Base-by-base conservation (phyloP, 2,329 filamentous ascomycete species). In the Sporothrix globosa region DNA sequence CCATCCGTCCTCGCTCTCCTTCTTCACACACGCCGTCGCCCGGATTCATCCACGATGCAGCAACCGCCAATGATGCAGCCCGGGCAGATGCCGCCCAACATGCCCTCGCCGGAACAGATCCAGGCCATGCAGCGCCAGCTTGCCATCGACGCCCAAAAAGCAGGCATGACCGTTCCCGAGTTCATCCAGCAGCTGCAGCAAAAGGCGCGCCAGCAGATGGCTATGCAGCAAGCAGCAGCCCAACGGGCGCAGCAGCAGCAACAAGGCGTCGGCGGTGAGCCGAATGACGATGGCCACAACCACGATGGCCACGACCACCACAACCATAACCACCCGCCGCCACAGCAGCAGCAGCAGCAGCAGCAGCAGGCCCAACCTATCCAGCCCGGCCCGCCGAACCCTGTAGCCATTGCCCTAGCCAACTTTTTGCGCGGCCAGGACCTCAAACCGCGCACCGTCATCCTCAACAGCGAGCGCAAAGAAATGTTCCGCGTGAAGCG, bases 401-500 rank as follows among this genome's bases (percentile, higher is more conserved):
- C 95, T 52, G 89, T 93, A 77, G 94, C 93, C 24, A 82, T 98
- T 60, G 93, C 94, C 10, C 87, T 99, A 69, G 96, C 96, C 75
- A 91, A 92, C 77, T 99, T 97, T 82, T 83, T 99, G 72, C 89
- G 90, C 75, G 81, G 86, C 71, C 94, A 97, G 82, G 88, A 96
- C 72, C 83, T 99, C 74, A 99, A 99, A 86, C 86, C 88, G 21
- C 87, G 96, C 73, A 97, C 94, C 21, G 95, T 92, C 79, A 96
- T 99, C 74, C 87, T 98, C 74, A 94, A 97, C 75, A 96, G 96
- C 76, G 94, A 97, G 85, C 88, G 96, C 77, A 98, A 97, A 82
- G 95, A 99, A 75, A 96, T 99, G 92, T 98, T 99, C 82, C 91
- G 91, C 86, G 96, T 99, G 80, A 98, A 98, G 86, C 92, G 96